Percentiles rank a stretch among this genome's conserved stretches.
Conservation (phyloP, 805 yeast genomes). For the Blastobotrys terrestris region DNA sequence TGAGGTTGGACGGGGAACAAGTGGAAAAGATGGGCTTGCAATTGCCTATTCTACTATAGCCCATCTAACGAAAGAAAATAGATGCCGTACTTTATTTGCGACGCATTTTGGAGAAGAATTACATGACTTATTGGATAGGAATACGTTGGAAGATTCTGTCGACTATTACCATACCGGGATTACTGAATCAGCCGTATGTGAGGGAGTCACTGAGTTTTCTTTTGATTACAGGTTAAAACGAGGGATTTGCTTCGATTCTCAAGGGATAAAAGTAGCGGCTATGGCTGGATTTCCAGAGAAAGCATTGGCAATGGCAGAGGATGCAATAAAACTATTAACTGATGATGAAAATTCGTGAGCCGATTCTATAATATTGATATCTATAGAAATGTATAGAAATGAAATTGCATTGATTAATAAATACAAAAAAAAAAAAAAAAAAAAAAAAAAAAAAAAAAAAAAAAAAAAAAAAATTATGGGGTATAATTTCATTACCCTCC, state of each 20-base stretch:
- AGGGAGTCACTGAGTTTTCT: slow-evolving; percentile 20
- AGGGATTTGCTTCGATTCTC: slow-evolving; percentile 71
- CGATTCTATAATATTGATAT: too few relatives aligned
- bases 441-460: too few relatives aligned
- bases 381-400: too few relatives aligned
- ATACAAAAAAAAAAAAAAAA: too few relatives aligned
- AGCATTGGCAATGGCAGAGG: slow-evolving; percentile 49
- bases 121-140: slow-evolving; percentile 35
- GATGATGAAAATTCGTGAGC: background rate
- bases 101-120: slow-evolving; percentile 72
- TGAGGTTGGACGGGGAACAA: slow-evolving; percentile 88
- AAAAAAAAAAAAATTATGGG: too few relatives aligned
- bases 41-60: slow-evolving; percentile 73
- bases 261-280: slow-evolving; percentile 70
- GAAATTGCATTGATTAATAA: background rate
- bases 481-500: too few relatives aligned
- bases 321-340: background rate
- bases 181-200: slow-evolving; percentile 4
- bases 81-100: slow-evolving; percentile 77
- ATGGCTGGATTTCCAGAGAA: slow-evolving; percentile 69
- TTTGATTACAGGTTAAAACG: slow-evolving; percentile 48
- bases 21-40: slow-evolving; percentile 77
- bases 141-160: slow-evolving; percentile 20
- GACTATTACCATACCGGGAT: slow-evolving; percentile 25
- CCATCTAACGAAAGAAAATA: slow-evolving; percentile 46